Evolutionary conservation across 2,329 filamentous ascomycete genomes (phyloP), one percentile per base, ranked within the genome.

Genomic region (Colletotrichum noveboracense): DNA sequence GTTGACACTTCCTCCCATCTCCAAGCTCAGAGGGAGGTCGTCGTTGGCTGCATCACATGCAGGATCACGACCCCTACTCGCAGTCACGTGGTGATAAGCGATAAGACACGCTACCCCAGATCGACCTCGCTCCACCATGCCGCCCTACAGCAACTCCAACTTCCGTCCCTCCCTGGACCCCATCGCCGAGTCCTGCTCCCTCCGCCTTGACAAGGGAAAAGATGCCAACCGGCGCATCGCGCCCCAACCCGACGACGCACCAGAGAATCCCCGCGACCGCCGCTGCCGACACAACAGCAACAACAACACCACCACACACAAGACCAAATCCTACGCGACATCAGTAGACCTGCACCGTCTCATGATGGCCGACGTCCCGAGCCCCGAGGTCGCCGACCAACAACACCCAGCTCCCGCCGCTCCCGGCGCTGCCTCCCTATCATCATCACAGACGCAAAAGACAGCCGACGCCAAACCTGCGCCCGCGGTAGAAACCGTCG

Each of bases 81-180:
- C 48, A 13, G 30, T 77, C 76, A 77, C 76, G 76, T 77, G 76
- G 21, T 1, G 71, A 77, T 77, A 75, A 7, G 26, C 67, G 76
- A 77, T 77, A 75, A 77, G 76, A 58, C 5, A 1, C 7, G 13
- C 3, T 61, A 61, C 74, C 38, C 58, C 71, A 30, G 70, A 58
- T 43, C 28, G 24, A 48, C 75, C 55, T 32, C 66, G 21, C 66
- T 67, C 74, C 70, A 76, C 74, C 60, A 75, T 75, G 76, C 62
- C 76, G 52, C 60, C 67, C 67, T 43, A 69, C 70, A 73, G 16
- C 38, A 48, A 26, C 56, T 52, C 65, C 71, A 68, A 66, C 69
- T 76, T 68, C 70, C 30, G 66, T 48, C 58, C 67, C 32, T 69
- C 67, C 56, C 67, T 76, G 28, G 70, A 68, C 21, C 65, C 48